These are phyloP conservation scores for Cokeromyces recurvatus DNA, from an alignment of 371 early-diverging fungal genomes.

Conservation along the genomic window DNA sequence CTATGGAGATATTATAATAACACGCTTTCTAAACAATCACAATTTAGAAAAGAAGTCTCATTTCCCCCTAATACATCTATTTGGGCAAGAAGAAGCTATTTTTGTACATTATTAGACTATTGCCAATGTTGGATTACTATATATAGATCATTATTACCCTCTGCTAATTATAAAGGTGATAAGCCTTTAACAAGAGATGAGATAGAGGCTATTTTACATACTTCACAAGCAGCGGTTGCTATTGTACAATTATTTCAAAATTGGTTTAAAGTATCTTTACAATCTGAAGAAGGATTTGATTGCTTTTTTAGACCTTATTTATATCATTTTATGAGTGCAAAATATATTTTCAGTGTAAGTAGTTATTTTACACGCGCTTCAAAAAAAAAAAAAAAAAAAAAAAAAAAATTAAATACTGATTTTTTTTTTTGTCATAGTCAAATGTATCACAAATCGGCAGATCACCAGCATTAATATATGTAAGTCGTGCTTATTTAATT, in stretches of 20 bases:
- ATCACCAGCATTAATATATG: slow-evolving; percentile 13
- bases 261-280: slow-evolving; percentile 20
- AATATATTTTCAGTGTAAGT: slow-evolving; percentile 27
- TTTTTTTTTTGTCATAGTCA: slow-evolving; percentile 5
- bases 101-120: slow-evolving; percentile 27
- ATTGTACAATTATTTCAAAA: slow-evolving; percentile 19
- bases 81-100: slow-evolving; percentile 21
- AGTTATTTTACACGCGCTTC: too few relatives aligned
- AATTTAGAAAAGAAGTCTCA: too few relatives aligned
- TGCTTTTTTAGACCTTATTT: slow-evolving; percentile 40
- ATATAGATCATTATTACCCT: slow-evolving; percentile 14
- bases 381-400: too few relatives aligned
- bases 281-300: slow-evolving; percentile 26
- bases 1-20: slow-evolving; percentile 2
- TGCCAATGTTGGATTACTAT: slow-evolving; percentile 29
- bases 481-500: slow-evolving; percentile 18
- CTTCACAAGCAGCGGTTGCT: slow-evolving; percentile 29
- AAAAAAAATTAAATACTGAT: not conserved
- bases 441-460: slow-evolving; percentile 18
- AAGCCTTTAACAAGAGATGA: slow-evolving; percentile 1
- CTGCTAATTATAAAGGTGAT: not conserved
- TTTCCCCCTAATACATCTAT: slow-evolving; percentile 4
- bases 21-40: not conserved
- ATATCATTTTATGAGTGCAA: slow-evolving; percentile 32
- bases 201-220: slow-evolving; percentile 16